These are phyloP conservation scores for Phytophthora citrophthora DNA, from an alignment of 352 stramenopile genomes.

Conservation along the genomic window DNA sequence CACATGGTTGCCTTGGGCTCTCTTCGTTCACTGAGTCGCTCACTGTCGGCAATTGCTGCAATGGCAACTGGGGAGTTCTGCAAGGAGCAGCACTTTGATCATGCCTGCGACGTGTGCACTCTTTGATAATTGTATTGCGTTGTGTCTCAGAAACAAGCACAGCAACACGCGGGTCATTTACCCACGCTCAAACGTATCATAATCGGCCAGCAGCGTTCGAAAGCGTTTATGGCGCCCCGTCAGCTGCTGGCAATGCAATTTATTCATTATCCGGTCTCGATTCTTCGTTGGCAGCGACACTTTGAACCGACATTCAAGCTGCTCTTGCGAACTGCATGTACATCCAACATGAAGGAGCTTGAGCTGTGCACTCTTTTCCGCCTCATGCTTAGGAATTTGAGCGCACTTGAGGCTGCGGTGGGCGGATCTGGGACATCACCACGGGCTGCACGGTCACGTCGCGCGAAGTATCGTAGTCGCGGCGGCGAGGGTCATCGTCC, in stretches of 20 bases:
- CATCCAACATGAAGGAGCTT: too few species aligned
- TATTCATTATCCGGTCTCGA: conserved; percentile 22
- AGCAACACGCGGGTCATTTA: conserved; percentile 9
- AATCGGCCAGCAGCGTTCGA: conserved; percentile 4
- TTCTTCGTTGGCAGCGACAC: conserved; percentile 10
- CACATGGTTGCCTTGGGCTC: conserved; percentile 19
- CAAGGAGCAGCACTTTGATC: conserved; percentile 9
- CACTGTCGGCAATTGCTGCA: conserved; percentile 17
- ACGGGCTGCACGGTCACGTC: conserved; percentile 38
- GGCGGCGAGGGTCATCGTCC: conserved; percentile 28
- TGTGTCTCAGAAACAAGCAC: conserved; percentile 20
- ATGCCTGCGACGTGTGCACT: conserved; percentile 25
- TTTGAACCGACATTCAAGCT: conserved; percentile 12
- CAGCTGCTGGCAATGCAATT: conserved; percentile 7
- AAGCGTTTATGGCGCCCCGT: neutral
- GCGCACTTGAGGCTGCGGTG: conserved; percentile 27
- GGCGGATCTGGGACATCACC: conserved; percentile 35
- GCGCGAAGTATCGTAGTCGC: conserved; percentile 27
- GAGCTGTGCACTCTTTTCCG: neutral
- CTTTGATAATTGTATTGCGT: conserved; percentile 9
- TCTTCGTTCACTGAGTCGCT: neutral
- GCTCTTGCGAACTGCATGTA: neutral
- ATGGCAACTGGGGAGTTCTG: conserved; percentile 8
- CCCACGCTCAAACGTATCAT: conserved; percentile 16
- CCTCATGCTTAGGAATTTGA: neutral